These are phyloP conservation scores for Fusarium nanum DNA, from an alignment of 2,329 filamentous ascomycete genomes.

Conservation along the genomic window DNA sequence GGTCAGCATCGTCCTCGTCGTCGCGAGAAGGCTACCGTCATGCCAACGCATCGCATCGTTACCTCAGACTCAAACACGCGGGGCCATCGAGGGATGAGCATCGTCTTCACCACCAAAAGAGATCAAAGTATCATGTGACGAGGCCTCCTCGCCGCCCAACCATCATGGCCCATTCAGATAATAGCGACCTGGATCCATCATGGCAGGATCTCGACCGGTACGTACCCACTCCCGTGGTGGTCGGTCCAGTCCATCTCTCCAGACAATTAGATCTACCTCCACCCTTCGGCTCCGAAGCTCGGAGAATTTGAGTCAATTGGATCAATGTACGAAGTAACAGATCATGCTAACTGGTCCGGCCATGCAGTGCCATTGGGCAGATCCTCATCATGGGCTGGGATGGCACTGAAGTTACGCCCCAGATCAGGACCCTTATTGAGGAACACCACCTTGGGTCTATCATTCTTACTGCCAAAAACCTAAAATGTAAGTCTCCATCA, in stretches of 20 bases:
- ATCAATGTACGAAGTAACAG: background rate
- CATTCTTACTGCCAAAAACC: slow-evolving; percentile 83
- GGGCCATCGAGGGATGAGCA: slow-evolving; percentile 35
- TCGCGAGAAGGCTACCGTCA: slow-evolving; percentile 32
- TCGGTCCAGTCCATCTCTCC: slow-evolving; percentile 14
- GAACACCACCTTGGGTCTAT: slow-evolving; percentile 91
- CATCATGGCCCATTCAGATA: slow-evolving; percentile 53
- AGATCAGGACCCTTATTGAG: slow-evolving; percentile 83
- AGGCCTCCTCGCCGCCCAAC: slow-evolving; percentile 42
- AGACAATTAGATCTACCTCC: slow-evolving; percentile 26
- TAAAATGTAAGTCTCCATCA: slow-evolving; percentile 72
- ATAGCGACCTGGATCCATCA: slow-evolving; percentile 64
- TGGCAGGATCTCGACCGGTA: slow-evolving; percentile 84
- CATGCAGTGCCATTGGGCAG: slow-evolving; percentile 75
- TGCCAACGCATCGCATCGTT: slow-evolving; percentile 47
- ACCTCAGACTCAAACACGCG: slow-evolving; percentile 48
- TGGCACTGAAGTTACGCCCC: slow-evolving; percentile 83
- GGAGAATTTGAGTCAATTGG: slow-evolving; percentile 7
- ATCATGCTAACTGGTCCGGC: slow-evolving; percentile 45
- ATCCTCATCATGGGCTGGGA: slow-evolving; percentile 88
- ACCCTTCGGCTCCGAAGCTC: slow-evolving; percentile 38
- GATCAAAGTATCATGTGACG: slow-evolving; percentile 45
- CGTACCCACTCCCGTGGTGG: slow-evolving; percentile 50
- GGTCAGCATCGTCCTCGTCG: slow-evolving; percentile 43
- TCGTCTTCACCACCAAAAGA: slow-evolving; percentile 30